Percentiles rank a stretch among this genome's conserved stretches.
Conservation (phyloP, 2,329 filamentous ascomycete genomes). For the Sclerotinia subarctica region DNA sequence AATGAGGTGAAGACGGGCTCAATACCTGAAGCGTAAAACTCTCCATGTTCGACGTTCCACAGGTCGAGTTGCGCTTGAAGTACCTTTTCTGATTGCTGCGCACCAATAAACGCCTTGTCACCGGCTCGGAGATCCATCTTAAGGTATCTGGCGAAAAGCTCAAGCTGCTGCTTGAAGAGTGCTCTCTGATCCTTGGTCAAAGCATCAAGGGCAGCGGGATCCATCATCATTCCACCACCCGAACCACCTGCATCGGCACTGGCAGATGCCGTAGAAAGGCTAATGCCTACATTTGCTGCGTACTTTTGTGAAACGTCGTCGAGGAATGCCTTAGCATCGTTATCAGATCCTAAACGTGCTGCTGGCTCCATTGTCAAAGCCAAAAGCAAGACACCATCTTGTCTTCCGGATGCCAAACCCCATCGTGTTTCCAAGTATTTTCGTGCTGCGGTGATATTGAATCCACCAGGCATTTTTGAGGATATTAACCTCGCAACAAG, state of each 20-base stretch:
- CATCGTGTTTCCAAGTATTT: slow-evolving; percentile 95
- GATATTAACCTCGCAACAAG: slow-evolving; percentile 93
- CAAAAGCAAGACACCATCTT: slow-evolving; percentile 85
- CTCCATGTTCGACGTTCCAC: slow-evolving; percentile 93
- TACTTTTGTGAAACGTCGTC: slow-evolving; percentile 90
- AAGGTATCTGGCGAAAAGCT: slow-evolving; percentile 90
- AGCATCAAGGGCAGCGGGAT: slow-evolving; percentile 92
- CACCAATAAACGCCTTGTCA: slow-evolving; percentile 85
- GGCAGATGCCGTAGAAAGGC: slow-evolving; percentile 70
- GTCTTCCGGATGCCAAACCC: slow-evolving; percentile 81
- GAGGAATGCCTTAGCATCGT: slow-evolving; percentile 87
- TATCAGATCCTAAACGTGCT: slow-evolving; percentile 81
- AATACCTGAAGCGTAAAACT: slow-evolving; percentile 92
- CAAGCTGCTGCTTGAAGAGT: slow-evolving; percentile 96
- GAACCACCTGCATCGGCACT: slow-evolving; percentile 68
- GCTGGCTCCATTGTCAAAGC: slow-evolving; percentile 91
- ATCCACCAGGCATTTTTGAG: slow-evolving; percentile 98
- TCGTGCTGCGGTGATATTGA: slow-evolving; percentile 94
- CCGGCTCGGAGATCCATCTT: slow-evolving; percentile 97
- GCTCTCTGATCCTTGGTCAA: slow-evolving; percentile 95
- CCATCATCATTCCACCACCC: slow-evolving; percentile 97
- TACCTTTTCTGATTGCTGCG: slow-evolving; percentile 79
- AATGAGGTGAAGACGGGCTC: slow-evolving; percentile 89
- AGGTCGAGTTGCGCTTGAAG: slow-evolving; percentile 92
- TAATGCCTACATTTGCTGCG: slow-evolving; percentile 78